These are phyloP conservation scores for Diutina neorugosa DNA, from an alignment of 1,139 yeast genomes.

Conservation along the genomic window DNA sequence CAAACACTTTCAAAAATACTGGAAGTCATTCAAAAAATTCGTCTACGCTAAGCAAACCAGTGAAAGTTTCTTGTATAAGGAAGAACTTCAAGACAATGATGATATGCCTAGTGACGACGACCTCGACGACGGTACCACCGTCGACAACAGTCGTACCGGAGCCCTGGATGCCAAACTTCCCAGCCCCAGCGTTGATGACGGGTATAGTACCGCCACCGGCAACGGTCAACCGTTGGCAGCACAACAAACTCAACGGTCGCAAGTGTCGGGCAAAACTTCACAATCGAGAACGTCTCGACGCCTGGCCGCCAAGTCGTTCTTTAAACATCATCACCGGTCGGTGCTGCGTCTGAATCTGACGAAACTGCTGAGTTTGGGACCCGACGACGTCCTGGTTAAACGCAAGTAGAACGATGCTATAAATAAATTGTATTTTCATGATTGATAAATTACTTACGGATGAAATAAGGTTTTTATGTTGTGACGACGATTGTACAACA, in stretches of 20 bases:
- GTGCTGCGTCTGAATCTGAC: not conserved
- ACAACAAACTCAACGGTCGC: not conserved
- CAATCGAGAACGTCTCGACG: not conserved
- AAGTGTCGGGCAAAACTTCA: not conserved
- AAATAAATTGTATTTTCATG: too few species aligned
- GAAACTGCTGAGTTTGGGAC: not conserved
- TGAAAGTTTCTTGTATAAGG: not conserved
- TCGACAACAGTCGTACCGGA: not conserved
- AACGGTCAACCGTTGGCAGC: not conserved
- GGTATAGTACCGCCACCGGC: not conserved
- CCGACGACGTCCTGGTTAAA: not conserved
- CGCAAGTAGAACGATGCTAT: not conserved
- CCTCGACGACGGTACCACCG: not conserved
- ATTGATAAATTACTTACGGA: not conserved
- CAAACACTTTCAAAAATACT: constrained; percentile 29
- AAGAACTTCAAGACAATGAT: not conserved
- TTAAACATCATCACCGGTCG: not conserved
- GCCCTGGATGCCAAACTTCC: not conserved
- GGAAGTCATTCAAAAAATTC: constrained; percentile 35
- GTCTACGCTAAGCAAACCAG: constrained; percentile 9
- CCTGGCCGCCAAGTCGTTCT: not conserved
- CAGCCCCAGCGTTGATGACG: not conserved
- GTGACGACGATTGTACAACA: not conserved
- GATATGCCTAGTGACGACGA: not conserved
- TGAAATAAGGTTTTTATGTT: not conserved